Evolutionary conservation across 106 monocot species (phyloP).

Genomic region (Phalaenopsis equestris): DNA sequence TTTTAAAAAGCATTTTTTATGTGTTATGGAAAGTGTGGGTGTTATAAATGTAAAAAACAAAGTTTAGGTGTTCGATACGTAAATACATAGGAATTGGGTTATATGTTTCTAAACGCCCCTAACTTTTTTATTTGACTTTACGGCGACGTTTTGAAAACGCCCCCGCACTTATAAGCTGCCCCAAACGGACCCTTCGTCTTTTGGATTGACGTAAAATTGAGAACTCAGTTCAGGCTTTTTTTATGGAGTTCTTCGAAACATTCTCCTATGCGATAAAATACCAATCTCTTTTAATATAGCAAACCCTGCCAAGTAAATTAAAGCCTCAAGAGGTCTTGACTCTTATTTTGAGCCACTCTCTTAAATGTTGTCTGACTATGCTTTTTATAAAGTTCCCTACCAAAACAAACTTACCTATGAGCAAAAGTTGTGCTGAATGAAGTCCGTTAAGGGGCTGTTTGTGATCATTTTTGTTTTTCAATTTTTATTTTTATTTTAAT

Average conservation of each 20-base stretch:
- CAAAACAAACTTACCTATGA: background rate
- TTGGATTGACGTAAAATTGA: background rate
- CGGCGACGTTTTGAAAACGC: too few species aligned
- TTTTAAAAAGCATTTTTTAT: too few species aligned
- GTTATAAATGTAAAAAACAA: too few species aligned
- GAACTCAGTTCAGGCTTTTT: background rate
- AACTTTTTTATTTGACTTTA: too few species aligned
- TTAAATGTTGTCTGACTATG: background rate
- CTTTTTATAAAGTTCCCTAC: background rate
- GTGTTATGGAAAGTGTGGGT: too few species aligned
- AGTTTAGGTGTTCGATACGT: too few species aligned
- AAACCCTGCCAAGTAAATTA: background rate
- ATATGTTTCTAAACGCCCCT: too few species aligned
- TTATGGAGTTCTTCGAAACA: background rate
- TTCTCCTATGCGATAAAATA: background rate
- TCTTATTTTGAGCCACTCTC: background rate
- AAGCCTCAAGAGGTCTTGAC: background rate
- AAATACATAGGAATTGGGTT: too few species aligned
- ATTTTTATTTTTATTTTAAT: background rate
- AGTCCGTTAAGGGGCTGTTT: background rate
- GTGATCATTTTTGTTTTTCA: background rate
- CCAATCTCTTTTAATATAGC: background rate
- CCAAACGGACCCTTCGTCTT: too few species aligned
- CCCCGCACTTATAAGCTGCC: too few species aligned
- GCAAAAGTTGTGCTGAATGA: background rate